Percentiles rank a stretch among this genome's conserved stretches.
phyloP scores from a whole-genome alignment of 176 grass and related monocot genomes.

The maize (Zea mays) region DNA sequence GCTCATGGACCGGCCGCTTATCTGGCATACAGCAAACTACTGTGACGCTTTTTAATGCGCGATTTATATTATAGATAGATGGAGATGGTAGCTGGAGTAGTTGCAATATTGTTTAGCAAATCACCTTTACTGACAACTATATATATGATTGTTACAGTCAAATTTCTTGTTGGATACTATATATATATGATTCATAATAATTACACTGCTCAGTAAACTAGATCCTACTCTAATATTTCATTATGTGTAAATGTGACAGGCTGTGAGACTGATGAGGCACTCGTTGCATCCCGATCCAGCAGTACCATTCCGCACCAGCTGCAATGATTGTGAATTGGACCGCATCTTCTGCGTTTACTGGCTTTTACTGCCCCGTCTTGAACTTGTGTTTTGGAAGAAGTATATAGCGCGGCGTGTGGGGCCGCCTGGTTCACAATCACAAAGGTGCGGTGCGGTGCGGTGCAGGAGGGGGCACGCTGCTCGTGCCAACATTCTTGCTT shows the following conservation, averaged over 20 bases:
- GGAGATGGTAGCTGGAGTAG: neutral
- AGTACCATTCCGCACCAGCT: neutral
- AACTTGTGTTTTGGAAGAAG: constrained; percentile 37
- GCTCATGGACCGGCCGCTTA: constrained; percentile 25
- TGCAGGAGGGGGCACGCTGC: neutral
- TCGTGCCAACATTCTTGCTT: neutral
- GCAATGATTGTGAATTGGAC: constrained; percentile 7
- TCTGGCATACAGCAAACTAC: neutral
- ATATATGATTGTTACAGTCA: too few relatives aligned
- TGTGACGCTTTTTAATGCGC: constrained; percentile 15
- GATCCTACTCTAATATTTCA: too few relatives aligned
- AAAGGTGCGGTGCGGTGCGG: neutral
- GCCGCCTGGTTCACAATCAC: neutral
- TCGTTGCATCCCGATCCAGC: neutral
- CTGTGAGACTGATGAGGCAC: neutral
- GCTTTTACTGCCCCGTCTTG: neutral
- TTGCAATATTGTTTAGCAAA: too few relatives aligned
- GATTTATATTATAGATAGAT: neutral
- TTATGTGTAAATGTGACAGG: neutral
- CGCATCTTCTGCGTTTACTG: neutral
- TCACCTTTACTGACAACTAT: too few relatives aligned
- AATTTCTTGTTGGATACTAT: too few relatives aligned
- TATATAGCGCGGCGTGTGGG: constrained; percentile 22
- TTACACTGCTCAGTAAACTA: too few relatives aligned
- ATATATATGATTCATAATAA: too few relatives aligned